Evolutionary conservation across 805 yeast species (phyloP), one percentile per base, ranked within the genome.

Genomic region (Metschnikowia colocasiae): DNA sequence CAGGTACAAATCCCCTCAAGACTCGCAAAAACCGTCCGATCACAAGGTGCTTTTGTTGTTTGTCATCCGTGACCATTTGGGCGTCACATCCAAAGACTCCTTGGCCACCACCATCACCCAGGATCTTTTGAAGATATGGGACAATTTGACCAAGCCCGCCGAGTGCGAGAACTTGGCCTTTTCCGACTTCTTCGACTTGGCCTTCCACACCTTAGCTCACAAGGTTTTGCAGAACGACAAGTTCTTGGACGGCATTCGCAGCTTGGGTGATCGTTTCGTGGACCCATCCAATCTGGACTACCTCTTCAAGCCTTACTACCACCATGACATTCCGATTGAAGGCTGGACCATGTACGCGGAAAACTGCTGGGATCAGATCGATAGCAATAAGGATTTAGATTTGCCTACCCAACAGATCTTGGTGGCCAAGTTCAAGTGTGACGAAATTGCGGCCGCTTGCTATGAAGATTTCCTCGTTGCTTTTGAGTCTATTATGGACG

Each of bases 361-460:
- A 46, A 86, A 83, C 60, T 83, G 96, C 55, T 94, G 99, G 99
- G 83, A 87, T 43, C 96, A 89, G 65, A 94, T 94, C 58, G 96
- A 89, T 63, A 75, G 78, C 51, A 94, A 94, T 68, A 91, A 89
- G 66, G 99, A 94, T 63, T 78, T 94, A 53, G 99, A 94, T 67
- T 75, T 94, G 54, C 99, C 99, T 23, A 91, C 98, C 1, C 99
- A 94, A 62, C 99, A 94, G 64, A 87, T 88, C 27, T 73, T 94
- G 50, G 98, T 94, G 20, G 96, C 99, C 6, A 80, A 94, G 58
- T 92, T 89, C 68, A 82, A 96, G 60, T 92, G 98, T 64, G 96
- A 90, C 60, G 98, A 94, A 65, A 87, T 94, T 40, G 76, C 85
- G 19, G 68, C 73, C 36, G 50, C 47, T 18, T 63, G 67, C 25